phyloP scores from a whole-genome alignment of 805 yeast genomes.

The Yarrowia osloensis region DNA sequence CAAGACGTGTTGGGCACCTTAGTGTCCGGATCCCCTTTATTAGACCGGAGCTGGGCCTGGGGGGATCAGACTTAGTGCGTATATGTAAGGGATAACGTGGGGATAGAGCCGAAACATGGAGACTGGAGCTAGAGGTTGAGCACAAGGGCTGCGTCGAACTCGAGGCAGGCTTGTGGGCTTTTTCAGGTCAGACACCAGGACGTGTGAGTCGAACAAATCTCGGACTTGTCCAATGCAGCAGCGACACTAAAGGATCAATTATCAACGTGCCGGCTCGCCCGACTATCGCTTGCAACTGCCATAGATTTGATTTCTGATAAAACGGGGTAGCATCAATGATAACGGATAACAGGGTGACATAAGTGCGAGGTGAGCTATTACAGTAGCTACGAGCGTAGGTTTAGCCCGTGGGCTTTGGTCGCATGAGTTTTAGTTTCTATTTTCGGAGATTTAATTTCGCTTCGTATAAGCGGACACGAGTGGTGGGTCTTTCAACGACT shows the following conservation, averaged over 20 bases:
- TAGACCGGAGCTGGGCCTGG: background rate
- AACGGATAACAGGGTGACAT: constrained; percentile 15
- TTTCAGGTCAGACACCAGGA: background rate
- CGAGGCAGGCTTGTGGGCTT: background rate
- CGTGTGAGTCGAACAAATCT: too few relatives aligned
- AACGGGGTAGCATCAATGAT: background rate
- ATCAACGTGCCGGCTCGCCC: too few relatives aligned
- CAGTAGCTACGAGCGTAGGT: background rate
- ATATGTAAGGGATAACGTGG: constrained; percentile 11
- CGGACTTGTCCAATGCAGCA: too few relatives aligned
- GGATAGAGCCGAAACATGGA: constrained; percentile 4
- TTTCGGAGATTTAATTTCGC: background rate
- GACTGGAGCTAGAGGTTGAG: background rate
- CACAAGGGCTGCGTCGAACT: background rate
- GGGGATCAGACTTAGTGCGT: background rate
- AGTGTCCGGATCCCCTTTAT: background rate
- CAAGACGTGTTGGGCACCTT: background rate
- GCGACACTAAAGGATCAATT: too few relatives aligned
- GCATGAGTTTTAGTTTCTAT: background rate
- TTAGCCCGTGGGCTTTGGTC: background rate
- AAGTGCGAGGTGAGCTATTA: background rate
- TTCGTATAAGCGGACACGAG: background rate
- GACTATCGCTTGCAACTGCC: too few relatives aligned
- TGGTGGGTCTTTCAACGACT: background rate
- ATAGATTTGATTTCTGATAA: background rate